phyloP scores from a whole-genome alignment of 1,284 basidiomycete genomes.

The Stereum hirsutum region DNA sequence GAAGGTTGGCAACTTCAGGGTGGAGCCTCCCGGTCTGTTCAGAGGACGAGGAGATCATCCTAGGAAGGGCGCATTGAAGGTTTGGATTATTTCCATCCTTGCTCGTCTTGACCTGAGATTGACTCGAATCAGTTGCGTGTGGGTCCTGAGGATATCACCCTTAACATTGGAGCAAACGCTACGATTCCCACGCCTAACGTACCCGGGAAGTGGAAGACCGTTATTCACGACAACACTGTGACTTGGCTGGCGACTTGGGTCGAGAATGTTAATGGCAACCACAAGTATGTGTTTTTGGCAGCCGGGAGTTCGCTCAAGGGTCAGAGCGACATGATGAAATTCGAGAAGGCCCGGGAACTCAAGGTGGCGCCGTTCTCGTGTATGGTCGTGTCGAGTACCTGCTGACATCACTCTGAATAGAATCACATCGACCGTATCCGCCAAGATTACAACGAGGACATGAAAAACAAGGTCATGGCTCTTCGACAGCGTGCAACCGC shows the following conservation, averaged over 20 bases:
- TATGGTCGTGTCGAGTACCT: background rate
- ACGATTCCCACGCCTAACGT: constrained; percentile 80
- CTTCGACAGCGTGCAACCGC: constrained; percentile 91
- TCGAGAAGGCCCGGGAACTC: constrained; percentile 91
- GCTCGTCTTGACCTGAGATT: background rate
- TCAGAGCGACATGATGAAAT: constrained; percentile 93
- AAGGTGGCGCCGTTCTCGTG: constrained; percentile 44
- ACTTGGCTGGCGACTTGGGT: constrained; percentile 98
- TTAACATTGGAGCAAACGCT: constrained; percentile 81
- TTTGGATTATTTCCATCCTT: no score
- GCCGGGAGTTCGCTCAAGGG: constrained; percentile 93
- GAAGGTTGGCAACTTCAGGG: constrained; percentile 96
- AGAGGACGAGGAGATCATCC: constrained; percentile 98
- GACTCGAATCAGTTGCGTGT: constrained; percentile 58
- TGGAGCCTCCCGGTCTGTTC: constrained; percentile 97
- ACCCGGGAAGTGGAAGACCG: constrained; percentile 78
- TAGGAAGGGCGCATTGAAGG: constrained; percentile 94
- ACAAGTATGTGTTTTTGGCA: constrained; percentile 95
- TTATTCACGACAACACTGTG: constrained; percentile 88
- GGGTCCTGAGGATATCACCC: constrained; percentile 85
- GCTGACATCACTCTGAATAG: constrained; percentile 36
- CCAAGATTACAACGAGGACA: constrained; percentile 74
- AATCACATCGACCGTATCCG: constrained; percentile 87
- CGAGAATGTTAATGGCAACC: constrained; percentile 87
- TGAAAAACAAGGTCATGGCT: constrained; percentile 86